Conservation (phyloP, 164 flowering plant species). For the Vitis cinerea region DNA sequence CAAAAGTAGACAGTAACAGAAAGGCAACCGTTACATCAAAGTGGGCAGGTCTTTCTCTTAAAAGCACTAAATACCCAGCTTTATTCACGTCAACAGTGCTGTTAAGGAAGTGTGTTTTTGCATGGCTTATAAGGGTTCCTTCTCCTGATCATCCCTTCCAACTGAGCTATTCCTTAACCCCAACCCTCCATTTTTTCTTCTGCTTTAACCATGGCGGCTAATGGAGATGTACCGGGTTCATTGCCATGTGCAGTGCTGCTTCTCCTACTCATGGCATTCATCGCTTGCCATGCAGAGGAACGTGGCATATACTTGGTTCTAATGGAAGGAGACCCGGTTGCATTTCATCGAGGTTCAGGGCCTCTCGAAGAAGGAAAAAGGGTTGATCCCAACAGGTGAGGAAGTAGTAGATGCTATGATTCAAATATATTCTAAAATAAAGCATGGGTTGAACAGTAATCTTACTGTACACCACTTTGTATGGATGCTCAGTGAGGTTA, state of each 20-base stretch:
- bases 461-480: not conserved
- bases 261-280: not conserved
- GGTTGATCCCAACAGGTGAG: conserved; percentile 35
- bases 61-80: conserved; percentile 5
- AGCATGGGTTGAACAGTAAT: too few species aligned
- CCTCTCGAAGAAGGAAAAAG: conserved; percentile 15
- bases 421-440: not conserved
- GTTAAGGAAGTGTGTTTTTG: not conserved
- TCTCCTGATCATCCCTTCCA: too few species aligned
- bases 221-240: not conserved
- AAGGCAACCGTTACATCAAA: not conserved
- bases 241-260: not conserved
- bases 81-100: conserved; percentile 29
- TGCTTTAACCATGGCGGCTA: conserved; percentile 5
- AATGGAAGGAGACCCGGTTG: conserved; percentile 69
- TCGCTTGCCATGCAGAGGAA: conserved; percentile 37
- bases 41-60: not conserved
- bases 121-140: not conserved
- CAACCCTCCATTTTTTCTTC: not conserved
- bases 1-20: not conserved
- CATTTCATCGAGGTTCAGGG: conserved; percentile 35
- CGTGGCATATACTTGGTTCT: conserved; percentile 56
- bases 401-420: not conserved
- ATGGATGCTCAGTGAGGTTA: conserved; percentile 39
- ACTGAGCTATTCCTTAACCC: not conserved